Base-by-base conservation (phyloP, 306 rosid species). In the Sechiopsis laciniata region DNA sequence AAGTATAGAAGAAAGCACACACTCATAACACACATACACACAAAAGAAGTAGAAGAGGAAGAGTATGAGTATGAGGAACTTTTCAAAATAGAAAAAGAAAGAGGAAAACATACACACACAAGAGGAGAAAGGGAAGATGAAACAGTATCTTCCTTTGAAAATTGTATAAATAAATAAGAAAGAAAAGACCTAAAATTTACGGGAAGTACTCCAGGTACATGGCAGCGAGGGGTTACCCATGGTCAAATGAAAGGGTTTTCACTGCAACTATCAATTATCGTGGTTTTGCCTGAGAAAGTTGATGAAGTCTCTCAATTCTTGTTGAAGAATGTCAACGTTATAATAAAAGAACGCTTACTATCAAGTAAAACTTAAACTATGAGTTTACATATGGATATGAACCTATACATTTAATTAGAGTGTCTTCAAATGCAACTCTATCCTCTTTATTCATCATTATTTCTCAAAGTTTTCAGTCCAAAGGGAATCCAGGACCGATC, bases 341-440 rank as follows among this genome's bases (percentile, higher is more conserved):
- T 65, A 10, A 22, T 58, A 58, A 58, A 40, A 8, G 51, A 42
- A 37, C 4, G 53, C n/a, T 37, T 10, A 51, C 10, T 15, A 65
- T 40, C 26, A 37, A n/a, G 53, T 15, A 16, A 32, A 65, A 40
- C 22, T 0, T 65, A 40, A 40, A 2, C 29, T 9, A 10, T 62
- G 9, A 42, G 54, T 65, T 65, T 40, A 65, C 19, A 19, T 63
- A 37, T 37, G 22, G 22, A 35, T 35, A 63, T 16, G 50, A 7
- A 63, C 51, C 50, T 15, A n/a, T 1, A 8, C 50, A 63, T 62
- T 37, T 46, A 50, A 62, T 8, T 65, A 53, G 54, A 65, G 32
- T 42, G 72, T 65, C 72, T 45, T 65, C 72, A 65, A 65, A 65
- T 65, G 52, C 71, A 65, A 17, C 26, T 10, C 71, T 65, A 40